Conservation (phyloP, 805 yeast species). For the Grigorovia jiainica region DNA sequence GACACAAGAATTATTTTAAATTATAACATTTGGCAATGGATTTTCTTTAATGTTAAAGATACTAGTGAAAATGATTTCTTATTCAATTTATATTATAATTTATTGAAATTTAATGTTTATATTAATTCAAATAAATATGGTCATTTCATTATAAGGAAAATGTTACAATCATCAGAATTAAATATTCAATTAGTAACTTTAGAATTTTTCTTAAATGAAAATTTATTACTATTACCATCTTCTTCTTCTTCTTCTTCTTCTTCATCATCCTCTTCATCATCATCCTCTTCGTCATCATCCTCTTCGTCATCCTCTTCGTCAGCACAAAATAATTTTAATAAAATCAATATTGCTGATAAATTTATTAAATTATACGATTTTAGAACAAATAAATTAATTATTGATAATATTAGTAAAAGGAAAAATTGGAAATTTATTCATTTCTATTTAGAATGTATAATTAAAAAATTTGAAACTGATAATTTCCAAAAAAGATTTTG, state of each 20-base stretch:
- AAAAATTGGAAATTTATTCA: constrained; percentile 15
- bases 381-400: constrained; percentile 11
- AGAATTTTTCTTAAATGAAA: constrained; percentile 16
- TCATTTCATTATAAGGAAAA: constrained; percentile 1
- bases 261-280: too few species aligned
- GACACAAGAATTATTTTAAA: background rate
- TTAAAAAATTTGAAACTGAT: constrained; percentile 15
- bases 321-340: constrained; percentile 1
- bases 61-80: background rate
- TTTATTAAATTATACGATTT: constrained; percentile 18
- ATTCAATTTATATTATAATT: constrained; percentile 9
- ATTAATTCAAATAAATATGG: constrained; percentile 8
- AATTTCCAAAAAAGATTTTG: too few species aligned
- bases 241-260: too few species aligned
- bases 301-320: background rate
- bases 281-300: too few species aligned
- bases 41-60: background rate
- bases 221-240: too few species aligned
- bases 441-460: constrained; percentile 15
- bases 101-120: constrained; percentile 17
- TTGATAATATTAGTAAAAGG: constrained; percentile 8
- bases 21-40: background rate
- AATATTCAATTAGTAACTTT: constrained; percentile 22
- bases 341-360: constrained; percentile 9
- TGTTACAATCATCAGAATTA: constrained; percentile 22